Percentiles rank a stretch among this genome's conserved stretches.
Evolutionary conservation across 2,329 filamentous ascomycete species (phyloP).

Genomic region (Aureobasidium melanogenum): DNA sequence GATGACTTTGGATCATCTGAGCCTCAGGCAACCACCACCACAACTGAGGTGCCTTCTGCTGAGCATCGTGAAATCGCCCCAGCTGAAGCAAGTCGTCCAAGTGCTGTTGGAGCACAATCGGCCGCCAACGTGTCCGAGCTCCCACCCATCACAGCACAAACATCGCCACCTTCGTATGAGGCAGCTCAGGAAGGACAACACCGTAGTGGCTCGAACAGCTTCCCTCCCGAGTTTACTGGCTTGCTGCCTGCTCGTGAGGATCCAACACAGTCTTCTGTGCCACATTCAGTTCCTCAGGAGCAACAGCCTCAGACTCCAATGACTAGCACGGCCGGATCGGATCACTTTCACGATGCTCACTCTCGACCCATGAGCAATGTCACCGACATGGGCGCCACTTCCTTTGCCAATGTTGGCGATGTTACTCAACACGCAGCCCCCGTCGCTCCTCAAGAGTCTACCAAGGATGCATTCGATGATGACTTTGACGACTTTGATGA

Average conservation of each 20-base stretch:
- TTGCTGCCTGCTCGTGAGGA: slow-evolving; percentile 48
- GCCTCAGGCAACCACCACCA: slow-evolving; percentile 21
- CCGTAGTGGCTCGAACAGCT: slow-evolving; percentile 27
- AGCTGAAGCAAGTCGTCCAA: slow-evolving; percentile 2
- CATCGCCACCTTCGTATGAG: slow-evolving; percentile 50
- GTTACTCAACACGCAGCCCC: slow-evolving; percentile 13
- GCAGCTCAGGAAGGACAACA: slow-evolving; percentile 27
- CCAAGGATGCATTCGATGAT: slow-evolving; percentile 54
- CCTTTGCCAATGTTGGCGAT: not conserved
- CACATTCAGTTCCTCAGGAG: slow-evolving; percentile 34
- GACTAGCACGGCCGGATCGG: slow-evolving; percentile 13
- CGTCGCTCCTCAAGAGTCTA: slow-evolving; percentile 24
- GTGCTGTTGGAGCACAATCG: slow-evolving; percentile 21
- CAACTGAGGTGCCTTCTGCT: not conserved
- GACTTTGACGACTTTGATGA: slow-evolving; percentile 78
- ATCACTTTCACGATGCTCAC: slow-evolving; percentile 23
- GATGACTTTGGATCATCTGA: slow-evolving; percentile 76
- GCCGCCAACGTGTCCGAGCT: slow-evolving; percentile 31
- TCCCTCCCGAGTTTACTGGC: slow-evolving; percentile 46
- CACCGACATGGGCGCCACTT: slow-evolving; percentile 14
- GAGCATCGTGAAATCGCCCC: not conserved
- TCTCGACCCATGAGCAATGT: slow-evolving; percentile 22
- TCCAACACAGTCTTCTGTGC: slow-evolving; percentile 37
- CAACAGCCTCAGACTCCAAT: slow-evolving; percentile 19
- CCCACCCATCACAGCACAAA: slow-evolving; percentile 46